These are phyloP conservation scores for Leccinum griseonigrum DNA, from an alignment of 1,284 basidiomycete species.

Conservation along the genomic window DNA sequence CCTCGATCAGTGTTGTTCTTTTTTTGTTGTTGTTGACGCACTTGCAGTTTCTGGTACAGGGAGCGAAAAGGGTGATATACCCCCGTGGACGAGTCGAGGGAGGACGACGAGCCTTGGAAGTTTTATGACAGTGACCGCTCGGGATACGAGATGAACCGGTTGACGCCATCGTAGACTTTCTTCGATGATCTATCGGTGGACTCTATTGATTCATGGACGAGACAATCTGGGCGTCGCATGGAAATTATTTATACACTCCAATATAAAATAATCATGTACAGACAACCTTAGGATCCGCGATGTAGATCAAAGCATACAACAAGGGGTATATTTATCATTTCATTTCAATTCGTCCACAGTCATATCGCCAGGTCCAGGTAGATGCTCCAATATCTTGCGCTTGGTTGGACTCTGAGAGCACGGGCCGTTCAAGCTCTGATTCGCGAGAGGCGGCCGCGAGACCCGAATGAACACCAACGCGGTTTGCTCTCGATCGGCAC, in stretches of 20 bases:
- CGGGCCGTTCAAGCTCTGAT: slow-evolving; percentile 41
- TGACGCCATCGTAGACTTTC: slow-evolving; percentile 6
- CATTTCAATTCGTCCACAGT: slow-evolving; percentile 56
- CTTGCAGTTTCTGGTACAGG: slow-evolving; percentile 27
- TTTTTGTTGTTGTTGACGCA: slow-evolving; percentile 1
- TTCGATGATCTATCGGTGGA: background rate
- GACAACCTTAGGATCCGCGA: background rate
- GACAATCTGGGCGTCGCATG: too few relatives aligned
- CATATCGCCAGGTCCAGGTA: slow-evolving; percentile 47
- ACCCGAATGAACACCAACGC: slow-evolving; percentile 61
- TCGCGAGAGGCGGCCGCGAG: slow-evolving; percentile 50
- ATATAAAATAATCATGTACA: too few relatives aligned
- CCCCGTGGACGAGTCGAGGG: slow-evolving; percentile 28
- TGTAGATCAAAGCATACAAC: slow-evolving; percentile 16
- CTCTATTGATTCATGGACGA: background rate
- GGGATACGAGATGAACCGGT: slow-evolving; percentile 16
- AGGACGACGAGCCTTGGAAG: slow-evolving; percentile 33
- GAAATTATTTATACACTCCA: too few relatives aligned
- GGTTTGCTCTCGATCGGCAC: slow-evolving; percentile 57
- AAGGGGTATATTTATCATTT: slow-evolving; percentile 8
- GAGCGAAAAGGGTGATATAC: slow-evolving; percentile 24
- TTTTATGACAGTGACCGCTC: slow-evolving; percentile 20
- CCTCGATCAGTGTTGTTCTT: background rate
- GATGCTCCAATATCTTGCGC: slow-evolving; percentile 20
- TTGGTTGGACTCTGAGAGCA: slow-evolving; percentile 19